phyloP scores from a whole-genome alignment of 75 land plant genomes.

The Chamaecyparis obtusa region DNA sequence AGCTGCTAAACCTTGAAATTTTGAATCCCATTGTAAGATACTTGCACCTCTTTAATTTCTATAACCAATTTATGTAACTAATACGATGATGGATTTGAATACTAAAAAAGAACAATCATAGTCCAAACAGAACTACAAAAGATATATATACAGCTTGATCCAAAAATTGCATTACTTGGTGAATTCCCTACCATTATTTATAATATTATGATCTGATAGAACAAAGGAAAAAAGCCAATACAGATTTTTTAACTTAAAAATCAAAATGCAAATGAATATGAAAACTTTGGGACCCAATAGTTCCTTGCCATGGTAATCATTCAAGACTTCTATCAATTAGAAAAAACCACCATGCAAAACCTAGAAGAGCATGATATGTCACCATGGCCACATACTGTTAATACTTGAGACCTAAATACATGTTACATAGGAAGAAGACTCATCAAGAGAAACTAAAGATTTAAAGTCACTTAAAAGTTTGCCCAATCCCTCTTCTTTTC shows the following conservation, averaged over 20 bases:
- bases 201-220: not conserved
- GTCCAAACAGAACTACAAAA: not conserved
- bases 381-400: not conserved
- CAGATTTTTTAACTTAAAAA: not conserved
- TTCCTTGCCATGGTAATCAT: not conserved
- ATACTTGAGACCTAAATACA: not conserved
- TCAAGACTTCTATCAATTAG: not conserved
- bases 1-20: not conserved
- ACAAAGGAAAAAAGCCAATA: not conserved
- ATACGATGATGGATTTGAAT: not conserved
- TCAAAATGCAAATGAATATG: no score
- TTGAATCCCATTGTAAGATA: not conserved
- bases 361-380: not conserved
- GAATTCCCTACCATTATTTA: not conserved
- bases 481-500: not conserved
- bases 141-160: not conserved
- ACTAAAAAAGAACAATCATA: not conserved
- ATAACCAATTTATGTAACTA: not conserved
- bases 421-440: not conserved
- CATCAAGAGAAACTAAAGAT: not conserved
- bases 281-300: no score
- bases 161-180: not conserved
- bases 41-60: not conserved
- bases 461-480: not conserved
- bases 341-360: not conserved